A percentile compares a stretch with the other conserved stretches of the same genome.
These are phyloP conservation scores for Prototheca cutis DNA, from an alignment of 163 green algal genomes.

Conservation along the genomic window DNA sequence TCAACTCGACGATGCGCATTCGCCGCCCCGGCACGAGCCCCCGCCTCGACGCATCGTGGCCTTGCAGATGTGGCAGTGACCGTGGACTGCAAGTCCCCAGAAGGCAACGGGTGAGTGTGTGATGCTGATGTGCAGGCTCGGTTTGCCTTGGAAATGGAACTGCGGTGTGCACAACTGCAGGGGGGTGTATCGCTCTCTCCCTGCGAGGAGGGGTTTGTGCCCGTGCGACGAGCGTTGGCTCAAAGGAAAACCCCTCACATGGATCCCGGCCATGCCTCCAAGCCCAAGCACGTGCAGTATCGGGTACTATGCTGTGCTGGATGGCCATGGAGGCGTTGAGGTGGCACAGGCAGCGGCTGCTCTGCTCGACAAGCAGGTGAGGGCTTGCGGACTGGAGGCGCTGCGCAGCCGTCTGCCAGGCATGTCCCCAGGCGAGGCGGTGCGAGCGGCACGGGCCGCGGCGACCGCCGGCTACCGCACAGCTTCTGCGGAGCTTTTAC, in stretches of 20 bases:
- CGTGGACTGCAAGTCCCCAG: neutral
- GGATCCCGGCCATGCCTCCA: too few relatives aligned
- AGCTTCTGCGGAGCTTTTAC: constrained; percentile 33
- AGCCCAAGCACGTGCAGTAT: too few relatives aligned
- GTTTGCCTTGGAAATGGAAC: too few relatives aligned
- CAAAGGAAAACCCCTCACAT: too few relatives aligned
- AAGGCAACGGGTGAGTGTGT: neutral
- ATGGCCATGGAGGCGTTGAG: constrained; percentile 41
- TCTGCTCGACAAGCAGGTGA: constrained; percentile 20
- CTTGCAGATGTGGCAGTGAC: neutral
- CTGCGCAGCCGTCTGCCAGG: neutral
- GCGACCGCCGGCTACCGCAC: constrained; percentile 36
- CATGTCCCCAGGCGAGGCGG: neutral
- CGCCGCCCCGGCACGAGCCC: too few relatives aligned
- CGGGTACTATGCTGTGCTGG: constrained; percentile 37
- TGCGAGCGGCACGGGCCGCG: constrained; percentile 9
- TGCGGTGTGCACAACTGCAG: too few relatives aligned
- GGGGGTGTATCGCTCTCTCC: too few relatives aligned
- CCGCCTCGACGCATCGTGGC: too few relatives aligned
- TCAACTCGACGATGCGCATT: too few relatives aligned
- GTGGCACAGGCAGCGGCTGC: constrained; percentile 25
- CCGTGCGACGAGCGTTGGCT: too few relatives aligned
- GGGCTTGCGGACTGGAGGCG: constrained; percentile 28
- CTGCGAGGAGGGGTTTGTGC: too few relatives aligned
- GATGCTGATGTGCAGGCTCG: neutral